Base-by-base conservation (phyloP, 352 stramenopile genomes). In the Globisporangium orthogonon region DNA sequence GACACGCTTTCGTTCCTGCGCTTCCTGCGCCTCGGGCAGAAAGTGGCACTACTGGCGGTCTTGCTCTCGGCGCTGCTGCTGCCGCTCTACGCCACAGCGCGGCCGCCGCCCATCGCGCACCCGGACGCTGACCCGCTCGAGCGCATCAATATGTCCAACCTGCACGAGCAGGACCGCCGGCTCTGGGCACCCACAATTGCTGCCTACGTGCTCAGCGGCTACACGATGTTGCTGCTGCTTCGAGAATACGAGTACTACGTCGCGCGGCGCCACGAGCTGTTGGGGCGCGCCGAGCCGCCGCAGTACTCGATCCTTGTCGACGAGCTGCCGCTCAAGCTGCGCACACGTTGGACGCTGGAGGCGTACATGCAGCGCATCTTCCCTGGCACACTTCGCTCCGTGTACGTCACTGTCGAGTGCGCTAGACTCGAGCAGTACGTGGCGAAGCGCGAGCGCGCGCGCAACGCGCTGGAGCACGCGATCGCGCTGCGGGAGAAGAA, bases 221-320 rank as follows among this genome's bases (percentile, higher is more conserved):
- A 74, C 50, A 74, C 71, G 31, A 78, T 93, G 65, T 72, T 61
- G 3, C 56, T 91, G 50, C 51, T 93, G 28, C 50, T 83, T 2
- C 54, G 64, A 41, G 83, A 93, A 58, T 93, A 90, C 60, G 65
- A 70, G 54, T 35, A 80, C 43, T 93, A 93, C 55, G 64, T 87
- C 2, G 33, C 17, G 30, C 75, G 61, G 31, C 83, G 83, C 11
- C 83, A 93, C 62, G 56, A 85, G 58, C 61, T 88, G 29, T 59
- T 93, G 4, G 63, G 70, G 2, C 70, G 65, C 41, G 66, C 72
- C 46, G 77, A 87, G 40, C 67, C 78, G 29, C 65, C 78, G 17
- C 78, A 87, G 65, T 93, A 93, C 67, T 82, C 77, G 9, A 69
- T 93, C 29, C 63, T 93, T n/a, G 61, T 93, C 7, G 78, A 80